phyloP scores from a whole-genome alignment of 345 rosid genomes.

The Bretschneidera sinensis region DNA sequence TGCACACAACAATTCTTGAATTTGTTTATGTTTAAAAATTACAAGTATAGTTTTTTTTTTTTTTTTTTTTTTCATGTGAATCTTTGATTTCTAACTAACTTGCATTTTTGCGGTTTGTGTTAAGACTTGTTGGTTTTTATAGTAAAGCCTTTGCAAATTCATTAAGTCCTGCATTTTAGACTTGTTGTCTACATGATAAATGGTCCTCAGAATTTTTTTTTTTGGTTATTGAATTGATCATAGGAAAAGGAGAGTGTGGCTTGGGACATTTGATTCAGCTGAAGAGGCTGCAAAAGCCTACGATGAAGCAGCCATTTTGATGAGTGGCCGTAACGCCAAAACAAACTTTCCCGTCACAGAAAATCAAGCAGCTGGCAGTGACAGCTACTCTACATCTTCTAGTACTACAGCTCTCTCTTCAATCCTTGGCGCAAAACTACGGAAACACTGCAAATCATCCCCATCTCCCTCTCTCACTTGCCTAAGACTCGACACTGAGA shows the following conservation, averaged over 20 bases:
- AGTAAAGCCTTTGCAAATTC: too few relatives aligned
- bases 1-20: too few relatives aligned
- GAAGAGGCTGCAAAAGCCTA: conserved; percentile 78
- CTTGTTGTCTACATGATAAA: too few relatives aligned
- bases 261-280: conserved; percentile 74
- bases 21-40: too few relatives aligned
- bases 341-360: conserved; percentile 40
- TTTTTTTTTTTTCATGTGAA: too few relatives aligned
- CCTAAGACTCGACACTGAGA: conserved; percentile 69
- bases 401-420: conserved; percentile 39
- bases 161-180: too few relatives aligned
- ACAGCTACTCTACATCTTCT: conserved; percentile 3
- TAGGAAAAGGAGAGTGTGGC: conserved; percentile 81
- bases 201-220: not conserved
- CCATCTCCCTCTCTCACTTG: conserved; percentile 76
- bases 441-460: conserved; percentile 48
- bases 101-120: too few relatives aligned
- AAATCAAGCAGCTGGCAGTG: conserved; percentile 18
- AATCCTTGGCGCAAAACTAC: conserved; percentile 52
- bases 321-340: conserved; percentile 76
- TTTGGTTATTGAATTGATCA: not conserved
- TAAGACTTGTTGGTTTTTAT: too few relatives aligned
- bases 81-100: too few relatives aligned
- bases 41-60: too few relatives aligned
- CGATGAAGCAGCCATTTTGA: conserved; percentile 64